Evolutionary conservation across 192 early-diverging fungal genomes (phyloP), one percentile per base, ranked within the genome.

Genomic region (Gigaspora rosea): DNA sequence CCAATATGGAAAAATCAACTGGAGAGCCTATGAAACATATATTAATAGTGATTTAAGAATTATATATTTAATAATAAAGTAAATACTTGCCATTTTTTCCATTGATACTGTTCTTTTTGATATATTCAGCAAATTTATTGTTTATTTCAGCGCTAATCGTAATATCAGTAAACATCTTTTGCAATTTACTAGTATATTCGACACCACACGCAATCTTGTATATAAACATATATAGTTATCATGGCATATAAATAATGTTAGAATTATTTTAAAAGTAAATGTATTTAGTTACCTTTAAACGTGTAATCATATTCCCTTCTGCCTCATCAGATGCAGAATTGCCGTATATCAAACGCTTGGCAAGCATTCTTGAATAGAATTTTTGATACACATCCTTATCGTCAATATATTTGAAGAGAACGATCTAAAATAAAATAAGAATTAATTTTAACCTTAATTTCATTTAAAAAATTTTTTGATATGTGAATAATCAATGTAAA

Each of bases 341-440:
- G 11, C 86, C 84, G 78, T 91, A 88, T n/a, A 96, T 90, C 3
- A 96, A 79, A 13, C 95, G 88, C 77, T 94, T 95, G 4, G 94
- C 95, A 33, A 96, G 85, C 78, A 90, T 86, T 20, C 93, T 85
- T 7, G 93, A 90, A 76, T 96, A 96, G 74, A 95, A 94, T 82
- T 95, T 95, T 85, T 96, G 95, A 84, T 94, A 96, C 1, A 96
- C 84, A 74, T 96, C 95, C 75, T 96, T 96, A 73, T 96, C 95
- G 61, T 95, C 92, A 20, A 96, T 87, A 80, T 94, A 96, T 61
- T 93, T 91, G 82, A 96, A 96, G 10, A 96, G 78, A 18, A 88
- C 85, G 22, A 94, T 87, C 87, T 86, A 20, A 48, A 15, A 64
- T 9, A 4, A 4, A 59, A 50, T 12, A 6, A 32, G 22, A 46